Evolutionary conservation across 2,329 filamentous ascomycete genomes (phyloP).

Genomic region (Colletotrichum gloeosporioides): DNA sequence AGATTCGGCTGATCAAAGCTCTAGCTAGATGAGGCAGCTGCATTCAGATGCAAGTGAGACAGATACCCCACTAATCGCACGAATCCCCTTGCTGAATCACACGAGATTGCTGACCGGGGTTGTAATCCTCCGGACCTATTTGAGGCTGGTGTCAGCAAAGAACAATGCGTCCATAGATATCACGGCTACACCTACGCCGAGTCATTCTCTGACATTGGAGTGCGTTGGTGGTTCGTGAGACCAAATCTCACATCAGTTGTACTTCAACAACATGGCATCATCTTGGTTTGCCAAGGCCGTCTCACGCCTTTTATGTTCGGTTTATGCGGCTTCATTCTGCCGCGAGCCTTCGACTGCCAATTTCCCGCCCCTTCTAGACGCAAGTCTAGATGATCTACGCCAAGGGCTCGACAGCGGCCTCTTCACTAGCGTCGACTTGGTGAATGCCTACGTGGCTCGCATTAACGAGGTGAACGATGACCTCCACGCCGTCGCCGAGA

Average conservation of each 20-base stretch:
- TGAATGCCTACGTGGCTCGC: slow-evolving; percentile 35
- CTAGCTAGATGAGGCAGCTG: background rate
- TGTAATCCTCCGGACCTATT: background rate
- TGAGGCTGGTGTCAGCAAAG: background rate
- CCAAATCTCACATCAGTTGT: background rate
- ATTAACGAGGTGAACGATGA: slow-evolving; percentile 34
- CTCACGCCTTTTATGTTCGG: background rate
- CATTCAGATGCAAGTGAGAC: background rate
- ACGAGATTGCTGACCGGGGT: background rate
- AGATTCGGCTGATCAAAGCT: rapidly evolving
- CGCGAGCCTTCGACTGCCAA: background rate
- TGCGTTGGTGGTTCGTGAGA: background rate
- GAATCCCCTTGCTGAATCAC: background rate
- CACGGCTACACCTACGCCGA: background rate
- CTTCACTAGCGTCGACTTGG: slow-evolving; percentile 35
- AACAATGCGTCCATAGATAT: background rate
- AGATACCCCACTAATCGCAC: background rate
- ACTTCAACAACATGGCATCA: background rate
- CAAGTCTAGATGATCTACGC: background rate
- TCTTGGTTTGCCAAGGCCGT: background rate
- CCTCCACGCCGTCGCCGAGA: slow-evolving; percentile 33
- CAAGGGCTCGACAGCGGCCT: slow-evolving; percentile 25
- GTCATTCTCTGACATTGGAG: rapidly evolving
- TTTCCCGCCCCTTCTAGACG: background rate
- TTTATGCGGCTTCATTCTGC: background rate